phyloP scores from a whole-genome alignment of 305 asterid species.

The Solanum hybrid region DNA sequence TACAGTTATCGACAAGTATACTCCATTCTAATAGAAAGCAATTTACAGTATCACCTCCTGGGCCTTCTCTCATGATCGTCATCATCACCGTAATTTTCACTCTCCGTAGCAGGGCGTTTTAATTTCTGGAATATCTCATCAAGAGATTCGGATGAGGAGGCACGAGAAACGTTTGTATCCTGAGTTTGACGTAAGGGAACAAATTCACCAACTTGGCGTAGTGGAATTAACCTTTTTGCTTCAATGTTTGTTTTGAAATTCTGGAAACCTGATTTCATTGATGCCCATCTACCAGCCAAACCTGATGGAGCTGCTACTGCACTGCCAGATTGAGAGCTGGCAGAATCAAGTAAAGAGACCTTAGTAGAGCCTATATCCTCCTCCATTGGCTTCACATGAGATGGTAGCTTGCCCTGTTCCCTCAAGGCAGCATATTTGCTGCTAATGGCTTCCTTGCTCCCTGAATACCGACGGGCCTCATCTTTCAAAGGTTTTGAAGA shows the following conservation, averaged over 20 bases:
- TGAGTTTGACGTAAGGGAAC: constrained; percentile 55
- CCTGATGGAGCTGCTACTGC: constrained; percentile 30
- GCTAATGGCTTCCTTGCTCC: constrained; percentile 71
- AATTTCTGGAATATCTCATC: constrained; percentile 83
- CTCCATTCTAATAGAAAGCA: background rate
- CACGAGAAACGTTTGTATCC: constrained; percentile 36
- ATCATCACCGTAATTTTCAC: constrained; percentile 28
- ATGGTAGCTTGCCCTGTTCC: constrained; percentile 50
- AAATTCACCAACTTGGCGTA: constrained; percentile 39
- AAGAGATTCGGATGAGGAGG: constrained; percentile 66
- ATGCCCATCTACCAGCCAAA: constrained; percentile 85
- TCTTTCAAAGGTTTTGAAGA: constrained; percentile 58
- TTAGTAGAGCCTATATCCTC: constrained; percentile 51
- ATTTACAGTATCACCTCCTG: constrained; percentile 18
- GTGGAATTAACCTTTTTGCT: constrained; percentile 62
- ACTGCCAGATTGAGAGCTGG: constrained; percentile 29
- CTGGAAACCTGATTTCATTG: constrained; percentile 86
- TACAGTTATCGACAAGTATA: background rate
- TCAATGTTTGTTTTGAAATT: constrained; percentile 57
- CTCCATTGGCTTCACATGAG: constrained; percentile 37
- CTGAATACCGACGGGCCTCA: constrained; percentile 42
- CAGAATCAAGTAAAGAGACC: constrained; percentile 59
- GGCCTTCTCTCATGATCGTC: constrained; percentile 24
- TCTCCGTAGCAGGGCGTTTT: constrained; percentile 47
- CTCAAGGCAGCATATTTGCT: constrained; percentile 68